Evolutionary conservation across 1,284 basidiomycete genomes (phyloP), one percentile per base, ranked within the genome.

Genomic region (Phylloporus sp.): DNA sequence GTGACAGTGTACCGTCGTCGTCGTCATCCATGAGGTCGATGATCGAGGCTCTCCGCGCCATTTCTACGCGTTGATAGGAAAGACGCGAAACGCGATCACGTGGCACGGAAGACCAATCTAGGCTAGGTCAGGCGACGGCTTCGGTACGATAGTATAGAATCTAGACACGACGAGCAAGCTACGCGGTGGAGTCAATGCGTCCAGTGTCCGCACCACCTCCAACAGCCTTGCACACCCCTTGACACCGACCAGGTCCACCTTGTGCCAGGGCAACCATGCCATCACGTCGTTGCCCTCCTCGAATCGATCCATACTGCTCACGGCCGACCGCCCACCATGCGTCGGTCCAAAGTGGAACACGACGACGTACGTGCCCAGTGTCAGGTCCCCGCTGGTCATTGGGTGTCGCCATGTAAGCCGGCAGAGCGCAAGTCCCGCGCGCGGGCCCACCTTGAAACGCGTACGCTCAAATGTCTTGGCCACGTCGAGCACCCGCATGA

Each of bases 401-500:
- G 50, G 64, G 34, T 74, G 70, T 20, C 73, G 72, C 6, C 68
- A 56, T 13, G 51, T 65, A 28, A 75, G 69, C 29, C 74, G 67
- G 18, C 73, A 75, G 22, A 76, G 59, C 13, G 76, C 75, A 20
- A 77, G 62, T 6, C 71, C 76, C 6, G 68, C 60, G 10, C 64
- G 74, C 4, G 67, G 64, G 15, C 65, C 58, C 2, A 55, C 17
- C 7, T 29, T 40, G 28, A 62, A 63, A 3, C 64, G 68, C 26
- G 64, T n/a, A 18, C 66, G 66, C 29, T 65, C 71, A 4, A 62
- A 42, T 7, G 37, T 42, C 26, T 65, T 72, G 57, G 49, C 49
- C 17, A 74, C 58, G 51, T 77, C 75, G 12, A 81, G 69, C 28
- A 82, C 69, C 24, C 70, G 71, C 34, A 79, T 52, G 20, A 83